Percentiles rank a stretch among this genome's conserved stretches.
Evolutionary conservation across 371 early-diverging fungal species (phyloP).

Genomic region (Mortierella polycephala): DNA sequence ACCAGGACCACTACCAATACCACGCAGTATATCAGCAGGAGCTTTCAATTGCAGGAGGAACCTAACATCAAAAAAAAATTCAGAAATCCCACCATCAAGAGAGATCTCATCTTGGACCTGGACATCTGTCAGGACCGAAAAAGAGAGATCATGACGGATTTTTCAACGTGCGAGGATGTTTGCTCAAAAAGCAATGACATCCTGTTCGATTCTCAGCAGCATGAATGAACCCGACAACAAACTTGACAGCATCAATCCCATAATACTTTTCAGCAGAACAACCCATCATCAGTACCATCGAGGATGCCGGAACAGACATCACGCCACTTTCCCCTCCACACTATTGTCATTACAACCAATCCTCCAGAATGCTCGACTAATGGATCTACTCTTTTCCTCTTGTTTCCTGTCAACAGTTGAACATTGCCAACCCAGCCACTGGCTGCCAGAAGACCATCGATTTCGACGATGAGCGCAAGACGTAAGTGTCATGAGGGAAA

Average conservation of each 20-base stretch:
- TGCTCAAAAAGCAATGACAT: too few relatives aligned
- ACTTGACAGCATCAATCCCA: too few relatives aligned
- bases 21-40: neutral
- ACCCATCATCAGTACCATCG: too few relatives aligned
- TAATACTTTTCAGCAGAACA: too few relatives aligned
- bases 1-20: neutral
- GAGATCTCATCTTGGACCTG: neutral
- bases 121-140: neutral
- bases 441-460: constrained; percentile 99
- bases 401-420: constrained; percentile 14
- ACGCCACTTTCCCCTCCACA: neutral
- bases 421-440: constrained; percentile 83
- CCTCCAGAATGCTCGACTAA: constrained; percentile 19
- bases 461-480: constrained; percentile 97
- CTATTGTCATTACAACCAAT: neutral
- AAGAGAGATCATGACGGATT: too few relatives aligned
- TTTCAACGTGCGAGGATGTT: too few relatives aligned
- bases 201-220: too few relatives aligned
- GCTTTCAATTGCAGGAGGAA: neutral
- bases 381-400: constrained; percentile 10
- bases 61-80: neutral
- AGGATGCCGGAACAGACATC: too few relatives aligned
- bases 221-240: too few relatives aligned
- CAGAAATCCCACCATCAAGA: neutral
- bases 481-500: constrained; percentile 67